Percentiles rank a stretch among this genome's conserved stretches.
Conservation (phyloP, 768 basidiomycete genomes). For the Termitomyces sp. region DNA sequence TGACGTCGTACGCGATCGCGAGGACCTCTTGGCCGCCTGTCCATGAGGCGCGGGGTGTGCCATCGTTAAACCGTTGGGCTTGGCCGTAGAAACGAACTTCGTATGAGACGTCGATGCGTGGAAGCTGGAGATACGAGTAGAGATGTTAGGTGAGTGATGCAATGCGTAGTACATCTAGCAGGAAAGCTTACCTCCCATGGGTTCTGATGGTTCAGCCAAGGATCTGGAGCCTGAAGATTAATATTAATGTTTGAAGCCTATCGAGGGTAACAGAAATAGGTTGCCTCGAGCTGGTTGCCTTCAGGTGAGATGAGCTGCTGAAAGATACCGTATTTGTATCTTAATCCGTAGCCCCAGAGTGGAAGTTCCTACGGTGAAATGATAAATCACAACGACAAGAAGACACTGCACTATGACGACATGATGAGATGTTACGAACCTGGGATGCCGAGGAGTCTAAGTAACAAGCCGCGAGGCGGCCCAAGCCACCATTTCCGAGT, state of each 20-base stretch:
- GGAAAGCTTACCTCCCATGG: conserved; percentile 62
- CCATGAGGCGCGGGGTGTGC: conserved; percentile 62
- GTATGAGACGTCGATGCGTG: conserved; percentile 77
- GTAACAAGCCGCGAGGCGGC: conserved; percentile 96
- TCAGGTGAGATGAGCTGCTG: conserved; percentile 84
- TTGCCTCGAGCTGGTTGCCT: conserved; percentile 72
- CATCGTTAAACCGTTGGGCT: conserved; percentile 61
- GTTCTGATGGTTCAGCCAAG: conserved; percentile 85
- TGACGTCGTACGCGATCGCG: conserved; percentile 91
- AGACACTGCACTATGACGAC: conserved; percentile 33
- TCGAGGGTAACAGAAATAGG: background rate
- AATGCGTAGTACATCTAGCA: background rate
- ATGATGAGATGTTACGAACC: conserved; percentile 60
- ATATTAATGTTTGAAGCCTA: background rate
- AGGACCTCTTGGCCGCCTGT: conserved; percentile 91
- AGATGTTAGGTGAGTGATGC: background rate
- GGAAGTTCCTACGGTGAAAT: conserved; percentile 57
- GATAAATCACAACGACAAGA: conserved; percentile 17
- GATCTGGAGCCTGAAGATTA: conserved; percentile 68
- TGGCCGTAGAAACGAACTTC: conserved; percentile 88
- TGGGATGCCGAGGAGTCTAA: conserved; percentile 89
- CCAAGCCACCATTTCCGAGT: conserved; percentile 92
- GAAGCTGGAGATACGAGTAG: conserved; percentile 31
- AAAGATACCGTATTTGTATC: conserved; percentile 97
- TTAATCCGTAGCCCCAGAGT: conserved; percentile 90